Evolutionary conservation across 2,329 filamentous ascomycete genomes (phyloP).

Genomic region (Cladophialophora yegresii): DNA sequence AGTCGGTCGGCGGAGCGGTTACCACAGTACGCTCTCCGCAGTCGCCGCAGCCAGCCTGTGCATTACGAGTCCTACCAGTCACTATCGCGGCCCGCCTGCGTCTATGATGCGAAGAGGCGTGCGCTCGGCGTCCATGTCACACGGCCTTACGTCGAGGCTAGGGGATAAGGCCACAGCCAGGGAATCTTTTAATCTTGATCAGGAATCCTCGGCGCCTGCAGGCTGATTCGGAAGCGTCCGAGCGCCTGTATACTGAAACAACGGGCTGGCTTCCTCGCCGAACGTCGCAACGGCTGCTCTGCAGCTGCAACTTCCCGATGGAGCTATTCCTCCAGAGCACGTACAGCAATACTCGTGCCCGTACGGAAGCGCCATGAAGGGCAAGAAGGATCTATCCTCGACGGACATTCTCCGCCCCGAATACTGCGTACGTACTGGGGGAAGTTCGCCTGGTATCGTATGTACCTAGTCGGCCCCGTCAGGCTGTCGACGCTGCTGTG

Average conservation of each 20-base stretch:
- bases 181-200: background rate
- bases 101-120: background rate
- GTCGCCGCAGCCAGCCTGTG: background rate
- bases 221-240: background rate
- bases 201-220: background rate
- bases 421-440: background rate
- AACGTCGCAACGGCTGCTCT: background rate
- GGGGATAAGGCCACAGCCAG: background rate
- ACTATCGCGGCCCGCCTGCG: background rate
- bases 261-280: background rate
- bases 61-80: background rate
- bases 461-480: slow-evolving; percentile 6
- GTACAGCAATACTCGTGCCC: too few relatives aligned
- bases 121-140: background rate
- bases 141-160: background rate
- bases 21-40: background rate
- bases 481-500: background rate
- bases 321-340: slow-evolving; percentile 1
- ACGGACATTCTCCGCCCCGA: background rate
- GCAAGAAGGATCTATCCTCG: background rate
- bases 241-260: slow-evolving; percentile 4
- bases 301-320: slow-evolving; percentile 2
- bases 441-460: background rate
- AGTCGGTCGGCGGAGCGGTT: background rate
- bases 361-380: too few relatives aligned